These are phyloP conservation scores for Epichloe brachyelytri DNA, from an alignment of 2,329 filamentous ascomycete genomes.

Conservation along the genomic window DNA sequence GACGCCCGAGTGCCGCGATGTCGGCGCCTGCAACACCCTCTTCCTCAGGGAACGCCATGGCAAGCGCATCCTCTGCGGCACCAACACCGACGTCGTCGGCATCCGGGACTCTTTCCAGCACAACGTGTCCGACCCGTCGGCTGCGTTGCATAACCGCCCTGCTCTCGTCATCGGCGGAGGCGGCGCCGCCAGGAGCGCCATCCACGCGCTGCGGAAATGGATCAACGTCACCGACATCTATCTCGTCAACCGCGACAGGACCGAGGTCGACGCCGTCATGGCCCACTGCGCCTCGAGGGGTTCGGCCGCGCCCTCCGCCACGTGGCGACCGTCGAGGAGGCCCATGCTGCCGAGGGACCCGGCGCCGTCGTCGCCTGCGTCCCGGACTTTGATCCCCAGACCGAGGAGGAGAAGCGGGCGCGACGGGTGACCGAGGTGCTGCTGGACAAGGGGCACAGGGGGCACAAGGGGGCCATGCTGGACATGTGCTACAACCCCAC, in stretches of 20 bases:
- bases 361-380: slow-evolving; percentile 62
- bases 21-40: slow-evolving; percentile 71
- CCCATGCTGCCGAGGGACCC: slow-evolving; percentile 41
- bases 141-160: slow-evolving; percentile 43
- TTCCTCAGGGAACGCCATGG: slow-evolving; percentile 45
- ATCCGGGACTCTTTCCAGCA: slow-evolving; percentile 59
- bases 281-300: slow-evolving; percentile 46
- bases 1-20: slow-evolving; percentile 57
- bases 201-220: slow-evolving; percentile 62
- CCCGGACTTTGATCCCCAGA: slow-evolving; percentile 61
- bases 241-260: slow-evolving; percentile 59
- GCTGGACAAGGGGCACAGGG: slow-evolving; percentile 34
- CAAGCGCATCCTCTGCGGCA: slow-evolving; percentile 48
- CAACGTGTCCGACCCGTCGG: slow-evolving; percentile 33
- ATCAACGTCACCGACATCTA: slow-evolving; percentile 58
- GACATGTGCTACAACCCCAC: slow-evolving; percentile 78
- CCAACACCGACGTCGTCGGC: slow-evolving; percentile 72
- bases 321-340: slow-evolving; percentile 49
- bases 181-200: slow-evolving; percentile 63
- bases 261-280: slow-evolving; percentile 55
- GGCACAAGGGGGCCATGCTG: slow-evolving; percentile 53
- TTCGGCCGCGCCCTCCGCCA: slow-evolving; percentile 49
- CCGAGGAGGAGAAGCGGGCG: slow-evolving; percentile 46
- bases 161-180: slow-evolving; percentile 67
- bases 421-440: slow-evolving; percentile 41